These are phyloP conservation scores for Hyaloscypha variabilis DNA, from an alignment of 495 filamentous ascomycete genomes.

Conservation along the genomic window DNA sequence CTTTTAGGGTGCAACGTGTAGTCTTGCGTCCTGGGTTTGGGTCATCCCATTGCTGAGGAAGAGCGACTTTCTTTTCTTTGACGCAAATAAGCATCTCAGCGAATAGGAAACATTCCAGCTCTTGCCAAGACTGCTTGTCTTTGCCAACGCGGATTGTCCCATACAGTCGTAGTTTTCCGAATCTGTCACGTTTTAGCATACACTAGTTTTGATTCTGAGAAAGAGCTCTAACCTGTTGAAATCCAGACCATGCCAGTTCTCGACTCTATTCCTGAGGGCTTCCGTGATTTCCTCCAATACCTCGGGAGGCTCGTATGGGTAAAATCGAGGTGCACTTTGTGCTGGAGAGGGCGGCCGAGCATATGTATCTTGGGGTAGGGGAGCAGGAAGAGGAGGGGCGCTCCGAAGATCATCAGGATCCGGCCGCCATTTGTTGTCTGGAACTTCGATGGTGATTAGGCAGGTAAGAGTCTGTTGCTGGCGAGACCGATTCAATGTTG, in stretches of 20 bases:
- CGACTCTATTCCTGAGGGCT: conserved; percentile 79
- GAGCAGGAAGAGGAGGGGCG: conserved; percentile 52
- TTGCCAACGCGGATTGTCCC: conserved; percentile 94
- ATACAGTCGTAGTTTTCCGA: conserved; percentile 91
- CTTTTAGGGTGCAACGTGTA: conserved; percentile 87
- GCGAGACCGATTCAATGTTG: conserved; percentile 86
- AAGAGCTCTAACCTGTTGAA: conserved; percentile 67
- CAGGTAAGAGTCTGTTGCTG: conserved; percentile 96
- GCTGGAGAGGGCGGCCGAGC: conserved; percentile 53
- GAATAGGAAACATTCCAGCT: conserved; percentile 96
- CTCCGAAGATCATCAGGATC: conserved; percentile 80
- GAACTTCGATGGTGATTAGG: conserved; percentile 91
- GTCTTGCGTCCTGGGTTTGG: conserved; percentile 59
- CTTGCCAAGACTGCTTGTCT: conserved; percentile 96
- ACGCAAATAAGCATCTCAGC: conserved; percentile 99
- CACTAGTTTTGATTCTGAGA: conserved; percentile 27
- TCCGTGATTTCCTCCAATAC: conserved; percentile 85
- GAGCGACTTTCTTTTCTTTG: conserved; percentile 83
- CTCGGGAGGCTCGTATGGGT: conserved; percentile 64
- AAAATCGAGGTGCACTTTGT: conserved; percentile 53
- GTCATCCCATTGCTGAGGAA: conserved; percentile 62
- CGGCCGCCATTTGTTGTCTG: conserved; percentile 88
- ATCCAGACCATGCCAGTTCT: conserved; percentile 99
- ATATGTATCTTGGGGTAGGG: conserved; percentile 48
- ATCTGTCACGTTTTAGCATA: conserved; percentile 50